Percentiles rank a stretch among this genome's conserved stretches.
These are phyloP conservation scores for Mycotypha africana DNA, from an alignment of 371 early-diverging fungal species.

Conservation along the genomic window DNA sequence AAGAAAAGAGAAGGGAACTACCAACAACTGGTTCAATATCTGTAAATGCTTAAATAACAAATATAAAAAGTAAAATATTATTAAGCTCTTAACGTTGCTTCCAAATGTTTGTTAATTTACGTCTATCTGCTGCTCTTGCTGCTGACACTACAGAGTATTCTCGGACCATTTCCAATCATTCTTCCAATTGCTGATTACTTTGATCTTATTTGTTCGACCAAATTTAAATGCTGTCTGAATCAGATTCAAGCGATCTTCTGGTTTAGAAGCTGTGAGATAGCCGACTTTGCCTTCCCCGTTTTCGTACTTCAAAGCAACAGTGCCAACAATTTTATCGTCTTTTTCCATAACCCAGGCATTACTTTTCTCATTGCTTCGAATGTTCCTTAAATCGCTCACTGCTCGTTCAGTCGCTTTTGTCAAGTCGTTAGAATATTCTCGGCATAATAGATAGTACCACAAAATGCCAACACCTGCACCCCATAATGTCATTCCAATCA, in stretches of 20 bases:
- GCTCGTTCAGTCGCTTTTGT: background rate
- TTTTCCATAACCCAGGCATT: slow-evolving; percentile 33
- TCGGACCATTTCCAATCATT: slow-evolving; percentile 22
- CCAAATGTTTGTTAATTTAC: slow-evolving; percentile 6
- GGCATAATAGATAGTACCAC: slow-evolving; percentile 19
- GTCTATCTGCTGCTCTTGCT: too few relatives aligned
- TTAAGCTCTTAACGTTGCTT: background rate
- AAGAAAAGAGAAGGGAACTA: background rate
- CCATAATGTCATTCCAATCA: slow-evolving; percentile 24
- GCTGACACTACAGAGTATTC: slow-evolving; percentile 18
- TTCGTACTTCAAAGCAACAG: slow-evolving; percentile 20
- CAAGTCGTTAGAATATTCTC: slow-evolving; percentile 7
- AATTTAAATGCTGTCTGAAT: slow-evolving; percentile 33
- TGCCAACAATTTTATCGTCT: slow-evolving; percentile 16
- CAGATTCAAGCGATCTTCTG: slow-evolving; percentile 22
- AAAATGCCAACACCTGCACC: slow-evolving; percentile 26
- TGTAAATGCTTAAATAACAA: too few relatives aligned
- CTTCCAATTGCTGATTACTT: slow-evolving; percentile 32
- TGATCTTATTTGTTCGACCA: slow-evolving; percentile 33
- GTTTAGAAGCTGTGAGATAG: slow-evolving; percentile 23
- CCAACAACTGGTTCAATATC: too few relatives aligned
- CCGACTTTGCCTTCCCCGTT: slow-evolving; percentile 34
- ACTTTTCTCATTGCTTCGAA: slow-evolving; percentile 17
- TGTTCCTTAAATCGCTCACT: background rate
- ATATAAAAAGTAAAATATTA: too few relatives aligned